phyloP scores from a whole-genome alignment of 2,329 filamentous ascomycete genomes.

The Neonectria neomacrospora region DNA sequence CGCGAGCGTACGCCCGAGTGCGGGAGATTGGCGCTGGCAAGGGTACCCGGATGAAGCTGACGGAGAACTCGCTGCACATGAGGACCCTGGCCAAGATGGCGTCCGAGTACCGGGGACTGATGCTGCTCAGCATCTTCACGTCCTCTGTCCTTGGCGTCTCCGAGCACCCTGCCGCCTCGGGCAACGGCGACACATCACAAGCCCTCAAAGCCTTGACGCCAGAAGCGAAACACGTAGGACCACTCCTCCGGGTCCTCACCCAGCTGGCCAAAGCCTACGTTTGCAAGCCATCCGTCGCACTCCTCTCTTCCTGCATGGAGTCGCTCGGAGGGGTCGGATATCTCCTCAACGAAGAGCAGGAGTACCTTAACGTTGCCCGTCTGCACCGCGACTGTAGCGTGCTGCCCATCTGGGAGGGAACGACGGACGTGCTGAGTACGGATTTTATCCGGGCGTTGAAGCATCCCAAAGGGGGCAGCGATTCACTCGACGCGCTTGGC shows the following conservation, averaged over 20 bases:
- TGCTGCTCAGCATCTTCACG: constrained; percentile 66
- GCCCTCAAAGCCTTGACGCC: constrained; percentile 49
- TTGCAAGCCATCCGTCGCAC: constrained; percentile 60
- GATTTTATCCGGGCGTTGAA: constrained; percentile 61
- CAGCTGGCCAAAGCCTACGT: constrained; percentile 70
- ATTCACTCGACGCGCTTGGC: constrained; percentile 56
- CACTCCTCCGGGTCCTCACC: constrained; percentile 67
- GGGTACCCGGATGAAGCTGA: constrained; percentile 58
- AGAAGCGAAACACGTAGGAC: constrained; percentile 46
- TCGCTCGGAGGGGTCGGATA: constrained; percentile 74
- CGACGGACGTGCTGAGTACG: constrained; percentile 74
- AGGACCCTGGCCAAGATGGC: constrained; percentile 67
- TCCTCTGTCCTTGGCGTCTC: constrained; percentile 64
- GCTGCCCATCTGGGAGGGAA: constrained; percentile 77
- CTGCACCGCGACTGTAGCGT: constrained; percentile 74
- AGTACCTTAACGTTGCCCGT: constrained; percentile 73
- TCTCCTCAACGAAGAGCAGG: constrained; percentile 70
- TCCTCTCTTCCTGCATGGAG: constrained; percentile 70
- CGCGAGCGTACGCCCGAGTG: constrained; percentile 67
- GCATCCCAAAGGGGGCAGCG: constrained; percentile 53
- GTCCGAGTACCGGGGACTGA: constrained; percentile 65
- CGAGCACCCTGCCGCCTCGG: constrained; percentile 54
- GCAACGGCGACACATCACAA: constrained; percentile 21
- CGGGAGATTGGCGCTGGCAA: constrained; percentile 61
- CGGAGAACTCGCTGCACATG: constrained; percentile 66